Evolutionary conservation across 176 grass and related monocot genomes (phyloP).

Genomic region (Phoenix roebelenii): DNA sequence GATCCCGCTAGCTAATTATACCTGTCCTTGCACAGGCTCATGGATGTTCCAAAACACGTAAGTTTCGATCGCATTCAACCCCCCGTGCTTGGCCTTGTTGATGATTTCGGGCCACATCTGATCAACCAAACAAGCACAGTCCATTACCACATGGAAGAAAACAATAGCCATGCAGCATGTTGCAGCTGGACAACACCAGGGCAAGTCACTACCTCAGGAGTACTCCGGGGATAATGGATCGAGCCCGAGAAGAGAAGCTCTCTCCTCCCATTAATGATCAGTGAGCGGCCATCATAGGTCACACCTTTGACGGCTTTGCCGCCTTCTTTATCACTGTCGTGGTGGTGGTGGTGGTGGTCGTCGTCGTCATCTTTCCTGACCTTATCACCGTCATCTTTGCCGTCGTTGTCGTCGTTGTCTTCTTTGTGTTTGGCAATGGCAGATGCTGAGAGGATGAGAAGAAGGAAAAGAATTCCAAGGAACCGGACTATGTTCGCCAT

Average conservation of each 20-base stretch:
- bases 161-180: no score
- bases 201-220: constrained; percentile 31
- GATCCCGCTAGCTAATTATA: neutral
- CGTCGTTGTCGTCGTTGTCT: neutral
- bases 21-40: constrained; percentile 54
- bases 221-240: constrained; percentile 85
- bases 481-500: neutral
- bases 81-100: constrained; percentile 50
- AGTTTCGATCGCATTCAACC: constrained; percentile 66
- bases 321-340: no score
- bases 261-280: constrained; percentile 61
- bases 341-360: no score
- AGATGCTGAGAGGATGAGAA: constrained; percentile 1
- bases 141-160: no score
- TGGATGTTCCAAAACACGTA: constrained; percentile 94
- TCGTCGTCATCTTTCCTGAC: no score
- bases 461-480: constrained; percentile 9
- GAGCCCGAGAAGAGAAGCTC: constrained; percentile 87
- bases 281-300: constrained; percentile 55
- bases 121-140: neutral
- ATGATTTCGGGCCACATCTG: constrained; percentile 90
- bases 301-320: constrained; percentile 2
- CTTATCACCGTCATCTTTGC: no score
- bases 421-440: neutral
- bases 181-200: no score